Evolutionary conservation across 805 yeast genomes (phyloP), one percentile per base, ranked within the genome.

Genomic region (Spencermartinsiella europaea): DNA sequence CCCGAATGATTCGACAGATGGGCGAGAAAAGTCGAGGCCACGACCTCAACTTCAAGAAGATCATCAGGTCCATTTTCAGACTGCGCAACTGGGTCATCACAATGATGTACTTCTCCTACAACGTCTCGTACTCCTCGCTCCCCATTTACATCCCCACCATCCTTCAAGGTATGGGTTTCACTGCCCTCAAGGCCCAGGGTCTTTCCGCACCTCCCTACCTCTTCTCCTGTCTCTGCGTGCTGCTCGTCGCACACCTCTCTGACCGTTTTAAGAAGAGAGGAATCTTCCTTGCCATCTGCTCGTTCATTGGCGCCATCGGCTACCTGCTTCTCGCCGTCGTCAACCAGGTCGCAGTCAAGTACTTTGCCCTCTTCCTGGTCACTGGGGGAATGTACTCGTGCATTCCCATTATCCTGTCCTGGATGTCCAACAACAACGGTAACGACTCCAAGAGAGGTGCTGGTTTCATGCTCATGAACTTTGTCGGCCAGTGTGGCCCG

Each of bases 121-220:
- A 47, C 38, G 46, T 47, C 21, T 39, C 44, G 10, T 47, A 42
- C 36, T 50, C 50, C 7, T 72, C 74, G 51, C 72, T 71, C 20
- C 70, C 75, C 12, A 69, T 70, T 49, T 71, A 69, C 54, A 67
- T 71, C 61, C 75, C 75, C 4, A 62, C 73, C 2, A 70, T 71
- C 21, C 68, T 71, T 16, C 53, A 61, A 40, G 70, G 73, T n/a
- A 62, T 71, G 48, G 65, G 68, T 19, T 71, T 70, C 48, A 46
- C 54, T 46, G 55, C 64, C 37, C 65, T 70, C 15, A 60, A 64
- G 27, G 69, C 75, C 3, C 67, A 70, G 44, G 65, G 68, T 49
- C 61, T 71, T 43, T 68, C 75, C n/a, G 72, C 73, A 20, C 75
- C 75, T 20, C 73, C 74, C 10, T 71, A 51, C 28, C 36, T 46